Evolutionary conservation across 116 monocot species (phyloP), one percentile per base, ranked within the genome.

Genomic region (Dioscorea cayenensis): DNA sequence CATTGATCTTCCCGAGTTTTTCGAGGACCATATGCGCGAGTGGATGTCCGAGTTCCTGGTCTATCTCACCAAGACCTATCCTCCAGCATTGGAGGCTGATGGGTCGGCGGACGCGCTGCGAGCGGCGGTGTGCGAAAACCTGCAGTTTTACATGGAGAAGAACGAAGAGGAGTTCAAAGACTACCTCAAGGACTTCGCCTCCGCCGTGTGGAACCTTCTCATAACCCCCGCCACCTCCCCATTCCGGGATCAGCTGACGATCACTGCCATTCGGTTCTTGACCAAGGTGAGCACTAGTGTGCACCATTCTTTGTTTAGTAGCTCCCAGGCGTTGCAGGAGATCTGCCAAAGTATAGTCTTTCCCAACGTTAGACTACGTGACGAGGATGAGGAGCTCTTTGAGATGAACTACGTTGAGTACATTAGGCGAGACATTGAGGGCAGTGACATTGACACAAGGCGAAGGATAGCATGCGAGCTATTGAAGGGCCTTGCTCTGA

Each of bases 21-120:
- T 97, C 36, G 97, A 97, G 80, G 97, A 97, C 59, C 93, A 97
- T 70, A 97, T 97, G 97, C 74, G 77, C 37, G 89, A 97, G 81
- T 97, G 97, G 97, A 97, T 97, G 97, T 50, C 81, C 3, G 83
- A 86, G 81, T 97, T 97, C 63, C 63, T 63, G 23, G 62, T 60
- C 14, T 97, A 93, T 61, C 84, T 97, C 27, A 85, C 81, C 17
- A 80, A 75, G 4, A 36, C 79, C 21, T 97, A 83, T 49, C 51
- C 86, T 0, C 36, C 67, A 0, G 66, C 66, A 2, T 67, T 90
- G n/a, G 93, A 92, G 79, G 64, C 75, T 3, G 88, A 88, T 18
- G 90, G 90, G 10, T 81, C 85, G 6, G 79, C 72, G 14, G 90
- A 97, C 32, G 64, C 82, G 10, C 80, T 97, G 19, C 82, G 97